Base-by-base conservation (phyloP, 1,284 basidiomycete species). In the Pseudozyma flocculosa region DNA sequence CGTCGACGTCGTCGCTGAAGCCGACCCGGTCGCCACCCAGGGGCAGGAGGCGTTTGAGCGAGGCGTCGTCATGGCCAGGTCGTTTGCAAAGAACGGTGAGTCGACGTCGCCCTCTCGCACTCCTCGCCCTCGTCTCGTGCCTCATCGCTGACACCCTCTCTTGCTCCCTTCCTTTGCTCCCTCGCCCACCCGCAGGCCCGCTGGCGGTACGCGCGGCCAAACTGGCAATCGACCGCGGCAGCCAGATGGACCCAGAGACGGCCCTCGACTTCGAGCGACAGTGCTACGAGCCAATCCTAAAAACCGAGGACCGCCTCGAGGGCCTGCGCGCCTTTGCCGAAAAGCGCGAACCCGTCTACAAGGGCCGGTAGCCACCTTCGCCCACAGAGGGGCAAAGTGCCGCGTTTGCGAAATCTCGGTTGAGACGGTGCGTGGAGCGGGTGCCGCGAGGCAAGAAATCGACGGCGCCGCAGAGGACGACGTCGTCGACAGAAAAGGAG, bases 181-280 rank as follows among this genome's bases (percentile, higher is more conserved):
- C n/a, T n/a, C n/a, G n/a, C n/a, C n/a, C n/a, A n/a, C n/a, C 61
- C 4, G 15, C 54, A 92, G 92, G 91, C 30, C 92, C 92, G 9
- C 80, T 96, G 32, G 92, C 92, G 2, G 82, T 96, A 17, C 84
- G 87, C 24, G 91, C 91, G 0, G 92, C 92, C 7, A 96, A 96
- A 76, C 83, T 86, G 62, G 90, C 91, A 3, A 88, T 96, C 54
- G 88, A 89, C 40, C 83, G 86, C 32, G 89, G 91, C 15, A 82
- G 84, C 9, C 86, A 90, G 68, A 81, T 92, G 19, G 82, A 89
- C 50, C 50, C 48, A 4, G 73, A 74, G 43, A 66, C 74, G 83
- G 91, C 91, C 10, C 83, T 95, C 8, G 89, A 92, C 78, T 90
- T 93, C 66, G 92, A 96, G 79, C 83, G 88, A 30, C 85, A 86